phyloP scores from a whole-genome alignment of 192 early-diverging fungal species.

The Pilaira anomala region DNA sequence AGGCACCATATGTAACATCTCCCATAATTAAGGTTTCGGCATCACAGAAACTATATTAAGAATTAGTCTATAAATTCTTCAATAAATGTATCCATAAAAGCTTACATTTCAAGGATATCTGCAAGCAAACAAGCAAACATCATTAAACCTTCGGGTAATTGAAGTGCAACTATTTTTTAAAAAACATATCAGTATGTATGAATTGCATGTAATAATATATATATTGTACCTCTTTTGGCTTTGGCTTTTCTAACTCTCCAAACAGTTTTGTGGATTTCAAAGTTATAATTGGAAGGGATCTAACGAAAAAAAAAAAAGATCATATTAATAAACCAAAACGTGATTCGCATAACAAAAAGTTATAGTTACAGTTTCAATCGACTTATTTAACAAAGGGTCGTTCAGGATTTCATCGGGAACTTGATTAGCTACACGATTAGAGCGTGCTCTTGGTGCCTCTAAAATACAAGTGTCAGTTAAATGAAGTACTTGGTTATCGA shows the following conservation, averaged over 20 bases:
- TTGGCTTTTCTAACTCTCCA: conserved; percentile 77
- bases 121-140: conserved; percentile 92
- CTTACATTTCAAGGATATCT: conserved; percentile 84
- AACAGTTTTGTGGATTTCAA: conserved; percentile 97
- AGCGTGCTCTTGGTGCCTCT: conserved; percentile 25
- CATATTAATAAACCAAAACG: not conserved
- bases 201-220: not conserved
- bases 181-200: not conserved
- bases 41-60: conserved; percentile 55
- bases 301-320: not conserved
- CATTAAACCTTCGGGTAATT: conserved; percentile 95
- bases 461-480: not conserved
- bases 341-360: conserved; percentile 38
- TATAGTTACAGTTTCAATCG: conserved; percentile 51
- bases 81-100: not conserved
- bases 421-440: conserved; percentile 59
- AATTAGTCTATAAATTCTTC: not conserved
- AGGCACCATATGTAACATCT: conserved; percentile 98
- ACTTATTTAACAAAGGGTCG: conserved; percentile 76
- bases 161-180: conserved; percentile 72
- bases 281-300: conserved; percentile 96
- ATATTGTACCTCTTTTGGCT: conserved; percentile 64
- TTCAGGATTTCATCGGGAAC: conserved; percentile 84
- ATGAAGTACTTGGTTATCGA: not conserved
- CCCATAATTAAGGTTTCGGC: conserved; percentile 97